These are phyloP conservation scores for Chlorella sp. DNA, from an alignment of 139 green algal genomes.

Conservation along the genomic window DNA sequence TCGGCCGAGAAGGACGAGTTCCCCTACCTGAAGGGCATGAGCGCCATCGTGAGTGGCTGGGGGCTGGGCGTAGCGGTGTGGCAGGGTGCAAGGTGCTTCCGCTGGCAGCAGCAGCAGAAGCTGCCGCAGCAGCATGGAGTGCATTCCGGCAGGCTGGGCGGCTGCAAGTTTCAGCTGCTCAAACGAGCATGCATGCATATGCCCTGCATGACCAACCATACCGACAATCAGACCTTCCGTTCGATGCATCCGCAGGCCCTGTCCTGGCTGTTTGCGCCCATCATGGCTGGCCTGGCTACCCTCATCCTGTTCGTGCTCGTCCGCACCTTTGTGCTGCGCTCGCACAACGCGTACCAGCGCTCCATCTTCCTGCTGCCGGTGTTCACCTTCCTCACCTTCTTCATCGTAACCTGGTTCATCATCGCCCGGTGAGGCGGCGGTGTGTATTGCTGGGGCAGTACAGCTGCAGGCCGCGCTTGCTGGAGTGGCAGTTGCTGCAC, in stretches of 20 bases:
- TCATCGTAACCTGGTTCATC: constrained; percentile 70
- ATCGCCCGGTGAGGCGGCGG: constrained; percentile 49
- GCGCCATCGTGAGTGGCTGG: constrained; percentile 46
- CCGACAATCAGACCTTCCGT: no score
- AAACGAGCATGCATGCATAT: no score
- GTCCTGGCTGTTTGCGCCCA: constrained; percentile 63
- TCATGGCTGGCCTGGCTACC: constrained; percentile 29
- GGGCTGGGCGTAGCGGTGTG: no score
- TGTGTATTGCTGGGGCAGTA: no score
- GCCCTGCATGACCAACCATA: no score
- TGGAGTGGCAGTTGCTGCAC: no score
- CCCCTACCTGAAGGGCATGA: constrained; percentile 51
- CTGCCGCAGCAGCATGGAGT: no score
- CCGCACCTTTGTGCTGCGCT: constrained; percentile 6
- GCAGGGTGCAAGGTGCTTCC: no score
- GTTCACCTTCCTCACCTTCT: constrained; percentile 47
- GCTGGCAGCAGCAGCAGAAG: no score
- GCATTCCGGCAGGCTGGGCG: no score
- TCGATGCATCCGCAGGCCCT: constrained; percentile 30
- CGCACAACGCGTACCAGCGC: constrained; percentile 26
- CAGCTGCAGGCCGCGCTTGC: no score
- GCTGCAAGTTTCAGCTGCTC: no score
- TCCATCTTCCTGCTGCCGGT: constrained; percentile 35
- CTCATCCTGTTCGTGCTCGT: constrained; percentile 15
- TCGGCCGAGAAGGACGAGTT: constrained; percentile 8